These are phyloP conservation scores for Linnemannia zychae DNA, from an alignment of 192 early-diverging fungal species.

Conservation along the genomic window DNA sequence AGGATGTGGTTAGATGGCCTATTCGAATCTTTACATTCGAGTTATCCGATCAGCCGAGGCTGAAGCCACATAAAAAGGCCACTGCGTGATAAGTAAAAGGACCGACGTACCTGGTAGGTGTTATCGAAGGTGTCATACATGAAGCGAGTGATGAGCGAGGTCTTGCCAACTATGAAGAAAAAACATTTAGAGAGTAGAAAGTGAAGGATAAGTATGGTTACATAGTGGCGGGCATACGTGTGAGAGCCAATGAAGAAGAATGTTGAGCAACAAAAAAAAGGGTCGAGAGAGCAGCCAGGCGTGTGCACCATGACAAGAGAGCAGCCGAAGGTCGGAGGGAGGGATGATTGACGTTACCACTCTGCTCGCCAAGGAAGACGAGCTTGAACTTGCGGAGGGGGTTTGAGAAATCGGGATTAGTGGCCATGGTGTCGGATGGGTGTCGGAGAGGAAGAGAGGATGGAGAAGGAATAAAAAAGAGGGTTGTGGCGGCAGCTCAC, in stretches of 20 bases:
- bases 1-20: not conserved
- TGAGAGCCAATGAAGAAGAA: not conserved
- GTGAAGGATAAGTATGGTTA: not conserved
- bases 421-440: constrained; percentile 23
- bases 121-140: constrained; percentile 99
- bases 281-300: not conserved
- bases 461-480: not conserved
- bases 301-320: not conserved
- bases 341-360: constrained; percentile 74
- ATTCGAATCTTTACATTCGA: not conserved
- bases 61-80: not conserved
- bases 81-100: not conserved
- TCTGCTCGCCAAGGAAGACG: constrained; percentile 99
- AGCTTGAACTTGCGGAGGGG: constrained; percentile 95
- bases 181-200: not conserved
- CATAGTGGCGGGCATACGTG: not conserved
- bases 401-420: constrained; percentile 65
- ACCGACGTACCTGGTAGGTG: constrained; percentile 82
- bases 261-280: not conserved
- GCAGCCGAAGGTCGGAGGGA: not conserved
- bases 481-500: not conserved
- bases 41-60: not conserved
- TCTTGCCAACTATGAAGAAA: constrained; percentile 88
- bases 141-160: constrained; percentile 98
- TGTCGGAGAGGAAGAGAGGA: not conserved